Percentiles rank a stretch among this genome's conserved stretches.
phyloP scores from a whole-genome alignment of 2,329 filamentous ascomycete genomes.

The Arthrobotrys sphaeroides region DNA sequence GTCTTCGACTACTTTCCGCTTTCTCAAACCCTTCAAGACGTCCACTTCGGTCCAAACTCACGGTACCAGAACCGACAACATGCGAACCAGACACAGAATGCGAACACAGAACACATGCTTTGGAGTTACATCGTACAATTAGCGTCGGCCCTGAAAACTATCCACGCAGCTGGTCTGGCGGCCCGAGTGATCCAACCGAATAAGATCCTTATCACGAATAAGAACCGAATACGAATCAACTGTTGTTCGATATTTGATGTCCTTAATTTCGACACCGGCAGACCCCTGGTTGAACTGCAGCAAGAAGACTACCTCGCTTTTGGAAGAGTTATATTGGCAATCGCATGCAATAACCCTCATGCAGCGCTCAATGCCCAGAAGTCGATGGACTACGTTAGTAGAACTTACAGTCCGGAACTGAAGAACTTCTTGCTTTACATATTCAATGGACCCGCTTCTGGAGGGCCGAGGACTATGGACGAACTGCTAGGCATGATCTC shows the following conservation, averaged over 20 bases:
- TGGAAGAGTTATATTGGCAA: slow-evolving; percentile 81
- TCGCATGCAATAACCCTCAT: slow-evolving; percentile 75
- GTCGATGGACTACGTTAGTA: slow-evolving; percentile 78
- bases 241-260: slow-evolving; percentile 91
- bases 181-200: slow-evolving; percentile 85
- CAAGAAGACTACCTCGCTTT: slow-evolving; percentile 87
- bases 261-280: slow-evolving; percentile 78
- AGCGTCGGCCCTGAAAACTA: slow-evolving; percentile 83
- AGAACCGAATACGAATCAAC: slow-evolving; percentile 86
- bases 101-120: slow-evolving; percentile 76
- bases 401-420: slow-evolving; percentile 79
- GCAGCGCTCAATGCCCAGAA: slow-evolving; percentile 72
- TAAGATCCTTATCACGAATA: slow-evolving; percentile 89
- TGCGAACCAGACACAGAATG: slow-evolving; percentile 62
- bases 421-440: slow-evolving; percentile 85
- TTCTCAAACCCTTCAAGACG: slow-evolving; percentile 86
- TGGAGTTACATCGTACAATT: slow-evolving; percentile 96
- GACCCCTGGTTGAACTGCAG: slow-evolving; percentile 78
- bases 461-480: slow-evolving; percentile 76
- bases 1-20: slow-evolving; percentile 93
- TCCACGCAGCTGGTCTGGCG: slow-evolving; percentile 82
- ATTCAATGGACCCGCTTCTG: slow-evolving; percentile 71
- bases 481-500: slow-evolving; percentile 82
- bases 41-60: slow-evolving; percentile 69
- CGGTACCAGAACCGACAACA: slow-evolving; percentile 54